Evolutionary conservation across 345 rosid species (phyloP).

Genomic region (Euphorbia peplus): DNA sequence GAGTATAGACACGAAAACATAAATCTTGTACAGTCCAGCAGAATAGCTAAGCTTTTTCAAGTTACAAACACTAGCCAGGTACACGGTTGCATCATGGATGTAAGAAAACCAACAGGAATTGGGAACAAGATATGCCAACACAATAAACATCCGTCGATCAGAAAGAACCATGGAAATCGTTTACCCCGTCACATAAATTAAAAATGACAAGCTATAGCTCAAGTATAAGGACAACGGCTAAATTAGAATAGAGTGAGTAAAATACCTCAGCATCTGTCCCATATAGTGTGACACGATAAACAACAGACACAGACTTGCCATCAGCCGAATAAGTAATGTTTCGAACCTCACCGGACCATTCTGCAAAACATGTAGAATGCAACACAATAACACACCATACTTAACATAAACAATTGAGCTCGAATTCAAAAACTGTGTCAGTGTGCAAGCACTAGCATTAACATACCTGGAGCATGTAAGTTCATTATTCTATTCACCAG

Average conservation of each 20-base stretch:
- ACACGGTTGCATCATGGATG: too few species aligned
- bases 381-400: background rate
- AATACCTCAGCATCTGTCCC: conserved; percentile 91
- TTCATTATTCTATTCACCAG: conserved; percentile 76
- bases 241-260: background rate
- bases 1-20: too few species aligned
- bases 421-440: background rate
- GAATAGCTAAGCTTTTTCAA: too few species aligned
- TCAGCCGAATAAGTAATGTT: conserved; percentile 69
- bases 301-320: conserved; percentile 72
- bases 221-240: background rate
- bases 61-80: too few species aligned
- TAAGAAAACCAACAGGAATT: too few species aligned
- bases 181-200: background rate
- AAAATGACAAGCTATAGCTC: background rate
- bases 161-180: background rate
- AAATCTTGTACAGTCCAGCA: too few species aligned
- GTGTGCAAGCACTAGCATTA: background rate
- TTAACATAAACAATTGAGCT: background rate
- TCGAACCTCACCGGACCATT: conserved; percentile 92
- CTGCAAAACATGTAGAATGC: conserved; percentile 28
- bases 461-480: conserved; percentile 66
- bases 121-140: too few species aligned
- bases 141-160: background rate
- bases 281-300: conserved; percentile 71